These are phyloP conservation scores for Atalantia buxifolia DNA, from an alignment of 345 rosid species.

Conservation along the genomic window DNA sequence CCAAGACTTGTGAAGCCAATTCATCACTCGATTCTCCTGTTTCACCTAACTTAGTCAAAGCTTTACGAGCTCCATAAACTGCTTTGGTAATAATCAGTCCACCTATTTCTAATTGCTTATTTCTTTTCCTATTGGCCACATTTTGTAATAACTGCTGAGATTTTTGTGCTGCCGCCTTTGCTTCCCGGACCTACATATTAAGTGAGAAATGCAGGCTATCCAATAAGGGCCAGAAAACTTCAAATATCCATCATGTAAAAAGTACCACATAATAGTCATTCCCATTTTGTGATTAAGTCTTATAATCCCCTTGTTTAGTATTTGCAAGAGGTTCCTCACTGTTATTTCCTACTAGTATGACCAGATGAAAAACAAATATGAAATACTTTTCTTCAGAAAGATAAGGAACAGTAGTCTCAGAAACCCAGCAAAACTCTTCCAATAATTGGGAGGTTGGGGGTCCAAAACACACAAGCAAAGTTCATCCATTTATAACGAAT, in stretches of 20 bases:
- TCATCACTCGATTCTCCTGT: conserved; percentile 30
- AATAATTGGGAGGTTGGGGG: background rate
- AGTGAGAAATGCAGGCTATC: background rate
- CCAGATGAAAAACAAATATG: background rate
- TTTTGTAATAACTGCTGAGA: conserved; percentile 72
- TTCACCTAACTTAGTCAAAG: conserved; percentile 46
- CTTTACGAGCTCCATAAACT: conserved; percentile 64
- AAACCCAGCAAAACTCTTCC: background rate
- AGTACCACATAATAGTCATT: background rate
- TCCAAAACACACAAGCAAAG: background rate
- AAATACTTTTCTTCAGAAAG: too few species aligned
- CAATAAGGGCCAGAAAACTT: background rate
- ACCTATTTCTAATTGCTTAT: conserved; percentile 56
- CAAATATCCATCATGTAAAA: background rate
- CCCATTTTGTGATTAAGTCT: background rate
- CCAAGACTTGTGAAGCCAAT: conserved; percentile 49
- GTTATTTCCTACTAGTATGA: background rate
- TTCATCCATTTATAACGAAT: background rate
- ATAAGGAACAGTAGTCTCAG: background rate
- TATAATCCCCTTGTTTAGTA: background rate
- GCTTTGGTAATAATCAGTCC: conserved; percentile 82
- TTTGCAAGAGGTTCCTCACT: background rate
- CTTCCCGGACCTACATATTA: conserved; percentile 60
- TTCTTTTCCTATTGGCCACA: conserved; percentile 81
- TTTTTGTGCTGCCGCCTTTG: conserved; percentile 72